Conservation (phyloP, 73 alveolate species). For the Chromera velia region DNA sequence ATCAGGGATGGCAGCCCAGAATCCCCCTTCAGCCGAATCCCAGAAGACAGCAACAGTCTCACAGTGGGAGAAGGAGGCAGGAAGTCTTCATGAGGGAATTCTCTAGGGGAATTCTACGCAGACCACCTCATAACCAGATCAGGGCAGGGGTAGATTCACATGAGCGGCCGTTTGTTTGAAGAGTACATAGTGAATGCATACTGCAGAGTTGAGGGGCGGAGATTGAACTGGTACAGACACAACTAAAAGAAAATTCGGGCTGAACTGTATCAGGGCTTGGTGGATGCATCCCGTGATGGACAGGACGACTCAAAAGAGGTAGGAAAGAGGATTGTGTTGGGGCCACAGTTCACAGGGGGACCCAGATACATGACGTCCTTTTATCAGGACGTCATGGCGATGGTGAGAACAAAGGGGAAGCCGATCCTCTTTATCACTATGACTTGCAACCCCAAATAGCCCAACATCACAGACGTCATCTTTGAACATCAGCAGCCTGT, state of each 20-base stretch:
- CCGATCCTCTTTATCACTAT: conserved; percentile 4
- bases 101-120: conserved; percentile 3
- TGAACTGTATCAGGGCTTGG: not conserved
- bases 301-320: not conserved
- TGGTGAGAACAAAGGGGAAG: not conserved
- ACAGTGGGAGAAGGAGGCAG: not conserved
- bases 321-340: not conserved
- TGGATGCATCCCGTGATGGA: not conserved
- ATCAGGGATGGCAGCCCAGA: conserved; percentile 5
- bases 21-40: too few species aligned
- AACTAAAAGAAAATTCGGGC: not conserved
- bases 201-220: not conserved
- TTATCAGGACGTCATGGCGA: conserved; percentile 16
- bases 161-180: conserved; percentile 1
- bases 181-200: conserved; percentile 6
- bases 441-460: conserved; percentile 13
- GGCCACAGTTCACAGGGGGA: not conserved
- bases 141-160: not conserved
- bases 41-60: too few species aligned
- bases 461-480: not conserved
- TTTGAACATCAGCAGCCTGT: not conserved
- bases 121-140: conserved; percentile 4
- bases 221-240: conserved; percentile 9
- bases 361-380: conserved; percentile 1
- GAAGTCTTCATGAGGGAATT: conserved; percentile 1